A percentile compares a stretch with the other conserved stretches of the same genome.
Evolutionary conservation across 306 rosid species (phyloP).

Genomic region (Acacia melanoxylon): DNA sequence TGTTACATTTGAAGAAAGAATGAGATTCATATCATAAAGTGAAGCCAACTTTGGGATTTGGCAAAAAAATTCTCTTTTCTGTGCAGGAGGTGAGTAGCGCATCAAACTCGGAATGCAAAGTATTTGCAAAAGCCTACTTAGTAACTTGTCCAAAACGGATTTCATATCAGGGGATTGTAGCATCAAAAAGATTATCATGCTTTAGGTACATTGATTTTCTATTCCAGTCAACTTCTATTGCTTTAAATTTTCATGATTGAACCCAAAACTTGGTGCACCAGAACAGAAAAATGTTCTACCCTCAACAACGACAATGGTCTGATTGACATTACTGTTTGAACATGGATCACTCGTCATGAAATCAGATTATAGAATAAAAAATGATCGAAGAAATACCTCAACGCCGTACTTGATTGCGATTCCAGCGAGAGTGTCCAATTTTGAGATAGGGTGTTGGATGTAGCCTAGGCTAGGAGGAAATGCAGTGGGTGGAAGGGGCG

Average conservation of each 20-base stretch:
- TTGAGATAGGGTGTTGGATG: constrained; percentile 66
- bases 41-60: not conserved
- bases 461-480: constrained; percentile 32
- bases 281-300: not conserved
- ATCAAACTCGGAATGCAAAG: not conserved
- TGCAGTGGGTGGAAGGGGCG: constrained; percentile 22
- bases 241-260: not conserved
- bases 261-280: not conserved
- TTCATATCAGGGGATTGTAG: not conserved
- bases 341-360: not conserved
- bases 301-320: not conserved
- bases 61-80: not conserved
- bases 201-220: not conserved
- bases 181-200: not conserved
- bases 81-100: not conserved
- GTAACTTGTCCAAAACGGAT: not conserved
- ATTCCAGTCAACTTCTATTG: not conserved
- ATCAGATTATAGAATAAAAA: not conserved
- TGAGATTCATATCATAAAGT: not conserved
- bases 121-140: too few species aligned
- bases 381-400: constrained; percentile 47
- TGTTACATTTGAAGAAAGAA: not conserved
- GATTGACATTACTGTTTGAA: not conserved
- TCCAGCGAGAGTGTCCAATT: constrained; percentile 80
- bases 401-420: constrained; percentile 91